phyloP scores from a whole-genome alignment of 306 rosid genomes.

The Quercus variabilis region DNA sequence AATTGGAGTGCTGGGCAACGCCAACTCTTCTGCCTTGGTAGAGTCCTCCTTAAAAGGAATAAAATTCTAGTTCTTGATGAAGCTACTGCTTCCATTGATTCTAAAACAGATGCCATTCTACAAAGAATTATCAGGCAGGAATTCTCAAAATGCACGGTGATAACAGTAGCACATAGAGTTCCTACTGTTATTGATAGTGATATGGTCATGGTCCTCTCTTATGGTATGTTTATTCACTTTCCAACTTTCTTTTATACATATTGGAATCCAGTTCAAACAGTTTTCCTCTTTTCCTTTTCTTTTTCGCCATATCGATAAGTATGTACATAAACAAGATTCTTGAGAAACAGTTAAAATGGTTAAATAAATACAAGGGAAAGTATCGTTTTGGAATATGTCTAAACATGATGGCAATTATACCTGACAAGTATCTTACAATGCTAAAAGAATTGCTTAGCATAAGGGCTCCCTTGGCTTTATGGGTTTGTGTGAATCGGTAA shows the following conservation, averaged over 20 bases:
- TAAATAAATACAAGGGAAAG: too few relatives aligned
- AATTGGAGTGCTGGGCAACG: slow-evolving; percentile 73
- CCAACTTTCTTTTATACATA: not conserved
- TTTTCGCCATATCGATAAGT: too few relatives aligned
- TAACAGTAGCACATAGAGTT: slow-evolving; percentile 64
- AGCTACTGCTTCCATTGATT: slow-evolving; percentile 71
- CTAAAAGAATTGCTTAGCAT: too few relatives aligned
- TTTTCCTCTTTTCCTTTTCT: not conserved
- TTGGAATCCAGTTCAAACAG: too few relatives aligned
- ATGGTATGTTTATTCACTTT: slow-evolving; percentile 33
- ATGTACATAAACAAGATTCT: too few relatives aligned
- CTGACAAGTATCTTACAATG: too few relatives aligned
- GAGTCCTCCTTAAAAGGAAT: slow-evolving; percentile 55
- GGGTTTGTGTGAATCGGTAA: too few relatives aligned
- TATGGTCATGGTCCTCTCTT: slow-evolving; percentile 72
- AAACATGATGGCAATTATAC: too few relatives aligned
- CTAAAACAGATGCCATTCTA: slow-evolving; percentile 56
- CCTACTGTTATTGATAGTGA: slow-evolving; percentile 66
- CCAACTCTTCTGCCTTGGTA: slow-evolving; percentile 61
- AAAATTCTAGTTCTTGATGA: slow-evolving; percentile 64
- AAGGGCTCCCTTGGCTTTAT: too few relatives aligned
- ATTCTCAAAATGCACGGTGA: slow-evolving; percentile 50
- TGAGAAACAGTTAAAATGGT: too few relatives aligned
- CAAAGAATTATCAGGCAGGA: slow-evolving; percentile 49
- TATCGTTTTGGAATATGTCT: too few relatives aligned